Evolutionary conservation across 148 eudicot species (phyloP), one percentile per base, ranked within the genome.

Genomic region (Limonium bicolor): DNA sequence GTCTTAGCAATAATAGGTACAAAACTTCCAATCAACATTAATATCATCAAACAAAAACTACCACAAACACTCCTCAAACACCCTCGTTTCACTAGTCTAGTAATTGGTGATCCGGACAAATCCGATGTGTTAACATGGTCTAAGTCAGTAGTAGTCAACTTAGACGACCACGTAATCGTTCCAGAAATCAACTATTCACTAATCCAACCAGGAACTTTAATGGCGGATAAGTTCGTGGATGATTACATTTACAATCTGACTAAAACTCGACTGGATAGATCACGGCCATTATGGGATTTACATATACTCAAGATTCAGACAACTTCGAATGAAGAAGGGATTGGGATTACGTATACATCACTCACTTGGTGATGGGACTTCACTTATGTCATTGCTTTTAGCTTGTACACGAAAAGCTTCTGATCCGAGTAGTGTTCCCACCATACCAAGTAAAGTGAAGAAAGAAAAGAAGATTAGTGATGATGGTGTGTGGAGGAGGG

Each of bases 1-100:
- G 48, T 56, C 0, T 19, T 67, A 16, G 71, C 71, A 10, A 67
- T 67, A n/a, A 19, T 56, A 46, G 71, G 67, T 17, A 51, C 55
- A 13, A 56, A 46, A 29, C 55, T 50, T 46, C 42, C 52, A 9
- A 36, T 67, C 16, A 23, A 67, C 28, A 1, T 56, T 33, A 48
- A 67, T 7, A 14, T 39, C 27, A 7, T 53, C 18, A 67, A 61
- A 59, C 46, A 54, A 6, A 67, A 67, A 45, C 33, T 36, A 17
- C 67, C 58, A 3, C 4, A 2, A 10, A 67, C 71, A 50, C 67
- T 67, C 25, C 66, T 67, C 26, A 61, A 61, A 26, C 71, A 67
- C 30, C 71, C 71, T 67, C 71, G 71, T 46, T 67, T 67, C 63
- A 60, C 71, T 26, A 67, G 71, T 20, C 13, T 67, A 14, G 71